Percentiles rank a stretch among this genome's conserved stretches.
Conservation (phyloP, 1,139 yeast genomes). For the Zygosaccharomyces sapae region DNA sequence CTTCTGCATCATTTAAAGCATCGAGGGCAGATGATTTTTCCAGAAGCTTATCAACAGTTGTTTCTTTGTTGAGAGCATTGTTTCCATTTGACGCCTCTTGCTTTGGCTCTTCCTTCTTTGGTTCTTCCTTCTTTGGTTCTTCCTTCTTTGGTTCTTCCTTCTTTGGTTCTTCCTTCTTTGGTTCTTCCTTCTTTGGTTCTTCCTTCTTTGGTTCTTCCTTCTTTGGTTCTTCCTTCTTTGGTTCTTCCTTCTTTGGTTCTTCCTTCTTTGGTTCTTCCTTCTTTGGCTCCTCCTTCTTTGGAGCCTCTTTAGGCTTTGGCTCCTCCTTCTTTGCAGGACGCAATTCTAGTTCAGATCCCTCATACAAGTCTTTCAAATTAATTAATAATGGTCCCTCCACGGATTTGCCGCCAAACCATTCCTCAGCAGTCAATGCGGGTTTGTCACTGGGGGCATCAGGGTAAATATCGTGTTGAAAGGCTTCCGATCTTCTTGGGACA, state of each 20-base stretch:
- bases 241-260: conserved; percentile 28
- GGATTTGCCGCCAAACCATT: conserved; percentile 73
- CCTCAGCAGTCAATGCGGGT: conserved; percentile 74
- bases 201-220: conserved; percentile 16
- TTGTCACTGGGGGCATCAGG: conserved; percentile 83
- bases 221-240: conserved; percentile 23
- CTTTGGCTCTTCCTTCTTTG: neutral
- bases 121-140: conserved; percentile 2
- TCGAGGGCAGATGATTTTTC: conserved; percentile 49
- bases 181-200: conserved; percentile 15
- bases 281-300: conserved; percentile 16
- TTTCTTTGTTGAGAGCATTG: conserved; percentile 27
- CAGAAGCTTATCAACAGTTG: conserved; percentile 45
- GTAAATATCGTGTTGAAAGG: conserved; percentile 86
- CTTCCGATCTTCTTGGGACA: conserved; percentile 91
- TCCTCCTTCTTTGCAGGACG: conserved; percentile 38
- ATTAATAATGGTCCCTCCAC: conserved; percentile 79
- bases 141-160: neutral
- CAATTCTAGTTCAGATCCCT: conserved; percentile 57
- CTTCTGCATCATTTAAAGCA: conserved; percentile 38
- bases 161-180: neutral
- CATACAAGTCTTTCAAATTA: conserved; percentile 71
- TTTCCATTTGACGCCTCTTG: conserved; percentile 7
- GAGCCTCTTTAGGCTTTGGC: conserved; percentile 19
- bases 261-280: conserved; percentile 42